Conservation (phyloP, 2,329 filamentous ascomycete species). For the Stachybotrys chlorohalonatus region DNA sequence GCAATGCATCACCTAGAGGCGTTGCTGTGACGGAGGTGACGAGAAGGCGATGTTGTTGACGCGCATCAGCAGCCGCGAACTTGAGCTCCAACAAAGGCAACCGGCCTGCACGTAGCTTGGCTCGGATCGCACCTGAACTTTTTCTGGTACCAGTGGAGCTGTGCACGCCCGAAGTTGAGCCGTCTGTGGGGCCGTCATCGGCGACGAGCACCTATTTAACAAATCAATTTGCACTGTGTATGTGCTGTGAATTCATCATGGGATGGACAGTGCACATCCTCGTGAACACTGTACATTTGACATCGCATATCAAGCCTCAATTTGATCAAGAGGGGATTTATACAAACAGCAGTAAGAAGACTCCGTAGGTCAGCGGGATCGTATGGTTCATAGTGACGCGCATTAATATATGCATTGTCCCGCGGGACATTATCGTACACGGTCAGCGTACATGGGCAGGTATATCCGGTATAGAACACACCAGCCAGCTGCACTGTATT, state of each 20-base stretch:
- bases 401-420: too few species aligned
- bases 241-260: not conserved
- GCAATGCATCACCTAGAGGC: constrained; percentile 27
- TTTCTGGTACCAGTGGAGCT: not conserved
- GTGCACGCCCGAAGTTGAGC: not conserved
- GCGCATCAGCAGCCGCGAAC: constrained; percentile 19
- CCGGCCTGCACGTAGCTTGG: not conserved
- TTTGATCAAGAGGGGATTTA: too few species aligned
- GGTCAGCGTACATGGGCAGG: too few species aligned
- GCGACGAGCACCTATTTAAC: not conserved
- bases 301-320: too few species aligned
- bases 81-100: not conserved
- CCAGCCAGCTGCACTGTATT: too few species aligned
- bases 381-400: too few species aligned
- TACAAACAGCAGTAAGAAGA: too few species aligned
- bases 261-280: not conserved
- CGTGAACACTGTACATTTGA: too few species aligned
- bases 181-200: not conserved
- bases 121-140: not conserved
- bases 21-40: constrained; percentile 5
- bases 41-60: constrained; percentile 19
- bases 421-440: too few species aligned
- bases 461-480: too few species aligned
- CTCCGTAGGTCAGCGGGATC: too few species aligned
- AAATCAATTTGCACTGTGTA: not conserved